These are phyloP conservation scores for Jackrogersella multiformis DNA, from an alignment of 495 filamentous ascomycete species.

Conservation along the genomic window DNA sequence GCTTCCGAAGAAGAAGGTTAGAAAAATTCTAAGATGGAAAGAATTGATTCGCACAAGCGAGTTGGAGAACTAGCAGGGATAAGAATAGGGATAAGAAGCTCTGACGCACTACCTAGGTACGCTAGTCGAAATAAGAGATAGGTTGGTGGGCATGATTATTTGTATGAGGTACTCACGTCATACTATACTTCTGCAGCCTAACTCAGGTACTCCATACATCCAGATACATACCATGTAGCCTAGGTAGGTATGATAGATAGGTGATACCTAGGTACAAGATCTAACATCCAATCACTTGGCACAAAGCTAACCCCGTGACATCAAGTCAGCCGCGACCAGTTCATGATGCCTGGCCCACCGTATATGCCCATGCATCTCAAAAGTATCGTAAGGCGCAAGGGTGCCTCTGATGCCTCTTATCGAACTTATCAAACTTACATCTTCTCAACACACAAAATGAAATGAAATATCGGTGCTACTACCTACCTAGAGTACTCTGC, in stretches of 20 bases:
- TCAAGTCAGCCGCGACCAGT: constrained; percentile 36
- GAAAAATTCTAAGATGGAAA: constrained; percentile 13
- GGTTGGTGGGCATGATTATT: background rate
- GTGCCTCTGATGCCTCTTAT: too few species aligned
- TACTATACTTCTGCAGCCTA: constrained; percentile 6
- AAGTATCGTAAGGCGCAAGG: constrained; percentile 9
- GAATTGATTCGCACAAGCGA: constrained; percentile 15
- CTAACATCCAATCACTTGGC: constrained; percentile 38
- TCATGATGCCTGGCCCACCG: constrained; percentile 21
- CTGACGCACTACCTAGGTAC: background rate
- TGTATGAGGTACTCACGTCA: constrained; percentile 20
- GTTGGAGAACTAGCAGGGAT: constrained; percentile 19
- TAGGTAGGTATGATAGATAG: constrained; percentile 1
- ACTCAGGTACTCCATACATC: constrained; percentile 18
- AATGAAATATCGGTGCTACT: constrained; percentile 1
- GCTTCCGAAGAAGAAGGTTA: background rate
- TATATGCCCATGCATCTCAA: background rate
- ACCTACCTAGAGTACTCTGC: background rate
- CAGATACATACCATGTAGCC: background rate
- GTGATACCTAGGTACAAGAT: constrained; percentile 11
- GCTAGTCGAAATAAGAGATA: constrained; percentile 11
- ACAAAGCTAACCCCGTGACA: constrained; percentile 32
- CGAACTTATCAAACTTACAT: constrained; percentile 9
- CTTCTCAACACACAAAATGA: background rate
- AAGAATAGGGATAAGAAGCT: background rate